Percentiles rank a stretch among this genome's conserved stretches.
Conservation (phyloP, 2,329 filamentous ascomycete species). For the Colletotrichum coccodes region DNA sequence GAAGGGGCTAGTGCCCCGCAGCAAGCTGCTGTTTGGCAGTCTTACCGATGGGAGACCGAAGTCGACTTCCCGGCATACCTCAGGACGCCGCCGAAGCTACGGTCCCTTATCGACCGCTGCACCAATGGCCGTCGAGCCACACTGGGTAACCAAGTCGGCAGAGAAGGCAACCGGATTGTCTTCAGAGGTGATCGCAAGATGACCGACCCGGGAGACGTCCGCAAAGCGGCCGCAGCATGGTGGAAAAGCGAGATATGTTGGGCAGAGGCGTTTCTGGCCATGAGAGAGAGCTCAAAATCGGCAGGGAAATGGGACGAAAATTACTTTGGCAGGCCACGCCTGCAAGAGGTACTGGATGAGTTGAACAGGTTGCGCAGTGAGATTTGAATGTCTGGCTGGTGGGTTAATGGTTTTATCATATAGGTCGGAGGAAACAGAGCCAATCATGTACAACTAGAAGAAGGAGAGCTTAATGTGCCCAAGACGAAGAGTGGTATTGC, state of each 20-base stretch:
- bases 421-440: background rate
- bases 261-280: constrained; percentile 57
- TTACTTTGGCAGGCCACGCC: constrained; percentile 57
- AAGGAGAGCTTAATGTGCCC: background rate
- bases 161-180: constrained; percentile 57
- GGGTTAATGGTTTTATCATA: background rate
- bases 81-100: constrained; percentile 56
- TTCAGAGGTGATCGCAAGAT: constrained; percentile 47
- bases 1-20: constrained; percentile 69
- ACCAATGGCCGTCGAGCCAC: constrained; percentile 58
- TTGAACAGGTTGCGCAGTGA: constrained; percentile 34
- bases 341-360: constrained; percentile 52
- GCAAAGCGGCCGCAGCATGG: constrained; percentile 53
- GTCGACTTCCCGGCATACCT: constrained; percentile 65
- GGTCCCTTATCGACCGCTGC: constrained; percentile 60
- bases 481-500: background rate
- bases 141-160: constrained; percentile 55
- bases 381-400: constrained; percentile 30
- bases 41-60: constrained; percentile 65
- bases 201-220: constrained; percentile 48
- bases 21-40: constrained; percentile 66
- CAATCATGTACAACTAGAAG: background rate
- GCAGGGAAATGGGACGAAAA: constrained; percentile 60
- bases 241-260: constrained; percentile 59
- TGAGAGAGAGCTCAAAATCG: constrained; percentile 48